These are phyloP conservation scores for Tagetes patula DNA, from an alignment of 129 eudicot genomes.

Conservation along the genomic window DNA sequence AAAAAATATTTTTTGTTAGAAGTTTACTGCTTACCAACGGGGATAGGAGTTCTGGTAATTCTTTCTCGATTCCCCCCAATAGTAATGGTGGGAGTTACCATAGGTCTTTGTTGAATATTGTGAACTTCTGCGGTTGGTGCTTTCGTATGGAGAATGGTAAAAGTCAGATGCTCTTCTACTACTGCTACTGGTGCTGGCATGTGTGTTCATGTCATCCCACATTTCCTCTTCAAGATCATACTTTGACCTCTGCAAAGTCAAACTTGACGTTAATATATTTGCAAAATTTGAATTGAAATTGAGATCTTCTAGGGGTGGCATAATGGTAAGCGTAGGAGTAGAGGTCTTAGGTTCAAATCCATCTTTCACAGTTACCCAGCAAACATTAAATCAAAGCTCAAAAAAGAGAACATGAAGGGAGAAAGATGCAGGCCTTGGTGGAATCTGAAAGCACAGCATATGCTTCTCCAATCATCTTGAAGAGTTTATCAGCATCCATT, in stretches of 20 bases:
- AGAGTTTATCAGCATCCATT: constrained; percentile 77
- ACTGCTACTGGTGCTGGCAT: constrained; percentile 37
- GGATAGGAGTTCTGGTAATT: constrained; percentile 40
- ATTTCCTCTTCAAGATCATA: constrained; percentile 78
- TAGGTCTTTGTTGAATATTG: constrained; percentile 41
- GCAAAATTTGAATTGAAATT: background rate
- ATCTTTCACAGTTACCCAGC: too few species aligned
- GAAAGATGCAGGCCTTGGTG: constrained; percentile 50
- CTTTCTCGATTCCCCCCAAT: constrained; percentile 56
- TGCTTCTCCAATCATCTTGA: constrained; percentile 95
- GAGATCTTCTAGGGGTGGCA: background rate
- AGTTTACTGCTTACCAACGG: constrained; percentile 55
- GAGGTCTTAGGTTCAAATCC: background rate
- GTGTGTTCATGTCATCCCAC: constrained; percentile 45
- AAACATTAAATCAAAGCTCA: too few species aligned
- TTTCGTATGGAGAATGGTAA: constrained; percentile 53
- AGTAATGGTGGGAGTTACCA: constrained; percentile 37
- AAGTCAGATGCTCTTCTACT: constrained; percentile 50
- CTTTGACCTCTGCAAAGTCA: constrained; percentile 58
- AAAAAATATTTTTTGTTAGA: background rate
- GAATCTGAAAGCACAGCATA: constrained; percentile 90
- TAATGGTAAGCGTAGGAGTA: background rate
- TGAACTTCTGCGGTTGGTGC: constrained; percentile 38
- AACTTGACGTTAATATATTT: background rate
- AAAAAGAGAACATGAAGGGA: background rate